These are phyloP conservation scores for Phytophthora multivora DNA, from an alignment of 352 stramenopile genomes.

Conservation along the genomic window DNA sequence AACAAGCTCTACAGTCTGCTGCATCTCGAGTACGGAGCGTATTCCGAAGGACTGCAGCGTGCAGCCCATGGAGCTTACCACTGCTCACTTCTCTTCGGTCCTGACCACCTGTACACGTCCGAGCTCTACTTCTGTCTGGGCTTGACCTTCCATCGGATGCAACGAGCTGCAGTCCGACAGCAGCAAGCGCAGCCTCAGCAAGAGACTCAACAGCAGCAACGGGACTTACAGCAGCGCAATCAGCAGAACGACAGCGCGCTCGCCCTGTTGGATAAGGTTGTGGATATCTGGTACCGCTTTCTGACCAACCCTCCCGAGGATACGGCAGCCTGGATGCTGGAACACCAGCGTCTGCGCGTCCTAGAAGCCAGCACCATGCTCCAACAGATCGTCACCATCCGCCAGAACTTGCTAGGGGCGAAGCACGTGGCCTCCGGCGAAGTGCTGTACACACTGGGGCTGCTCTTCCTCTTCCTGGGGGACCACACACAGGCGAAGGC, in stretches of 20 bases:
- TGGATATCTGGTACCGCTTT: conserved; percentile 83
- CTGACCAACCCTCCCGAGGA: conserved; percentile 71
- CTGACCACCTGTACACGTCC: conserved; percentile 74
- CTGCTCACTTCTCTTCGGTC: conserved; percentile 68
- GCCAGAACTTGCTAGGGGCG: conserved; percentile 42
- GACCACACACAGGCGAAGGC: conserved; percentile 55
- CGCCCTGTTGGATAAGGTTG: conserved; percentile 77
- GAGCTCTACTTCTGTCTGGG: conserved; percentile 80
- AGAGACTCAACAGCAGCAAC: conserved; percentile 31
- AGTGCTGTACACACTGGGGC: conserved; percentile 59
- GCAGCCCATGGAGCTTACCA: conserved; percentile 75
- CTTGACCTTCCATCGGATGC: conserved; percentile 60
- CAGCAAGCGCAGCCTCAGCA: conserved; percentile 16
- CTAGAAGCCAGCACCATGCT: conserved; percentile 66
- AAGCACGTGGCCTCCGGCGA: conserved; percentile 68
- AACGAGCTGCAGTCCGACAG: conserved; percentile 21
- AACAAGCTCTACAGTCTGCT: conserved; percentile 77
- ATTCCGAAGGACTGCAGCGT: conserved; percentile 59
- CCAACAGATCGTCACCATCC: conserved; percentile 50
- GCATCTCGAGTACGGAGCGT: conserved; percentile 55
- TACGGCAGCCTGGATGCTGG: conserved; percentile 65
- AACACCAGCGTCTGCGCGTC: conserved; percentile 61
- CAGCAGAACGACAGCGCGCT: conserved; percentile 57
- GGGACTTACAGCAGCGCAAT: conserved; percentile 33
- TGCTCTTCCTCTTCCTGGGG: conserved; percentile 61